Percentiles rank a stretch among this genome's conserved stretches.
Conservation (phyloP, 2,329 filamentous ascomycete species). For the Calcarisporium arbuscula region DNA sequence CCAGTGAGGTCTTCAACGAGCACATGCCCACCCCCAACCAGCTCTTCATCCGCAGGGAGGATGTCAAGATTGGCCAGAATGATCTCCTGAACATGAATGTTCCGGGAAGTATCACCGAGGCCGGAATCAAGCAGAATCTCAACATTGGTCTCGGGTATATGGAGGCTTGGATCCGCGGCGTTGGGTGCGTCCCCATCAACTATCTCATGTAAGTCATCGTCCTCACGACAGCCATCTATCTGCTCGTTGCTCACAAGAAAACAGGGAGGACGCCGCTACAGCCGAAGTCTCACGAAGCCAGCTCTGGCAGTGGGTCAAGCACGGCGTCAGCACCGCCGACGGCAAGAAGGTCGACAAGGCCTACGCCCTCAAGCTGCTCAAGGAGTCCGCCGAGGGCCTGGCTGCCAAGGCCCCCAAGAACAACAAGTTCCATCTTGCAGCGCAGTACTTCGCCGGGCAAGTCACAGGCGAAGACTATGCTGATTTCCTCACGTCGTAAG, state of each 20-base stretch:
- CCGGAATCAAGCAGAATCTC: conserved; percentile 93
- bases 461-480: conserved; percentile 97
- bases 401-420: conserved; percentile 70
- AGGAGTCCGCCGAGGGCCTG: conserved; percentile 76
- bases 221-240: neutral
- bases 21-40: conserved; percentile 99
- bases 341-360: conserved; percentile 91
- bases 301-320: conserved; percentile 91
- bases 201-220: conserved; percentile 65
- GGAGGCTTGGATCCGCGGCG: conserved; percentile 94
- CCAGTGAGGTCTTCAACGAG: conserved; percentile 91
- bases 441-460: conserved; percentile 87
- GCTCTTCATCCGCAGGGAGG: conserved; percentile 82
- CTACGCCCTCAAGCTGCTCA: conserved; percentile 79
- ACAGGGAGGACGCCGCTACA: conserved; percentile 85
- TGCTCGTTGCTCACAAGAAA: conserved; percentile 5
- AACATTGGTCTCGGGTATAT: conserved; percentile 96
- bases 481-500: conserved; percentile 84
- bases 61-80: conserved; percentile 77
- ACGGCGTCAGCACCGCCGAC: conserved; percentile 68
- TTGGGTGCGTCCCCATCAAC: conserved; percentile 97
- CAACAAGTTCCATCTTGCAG: conserved; percentile 86
- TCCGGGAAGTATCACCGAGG: conserved; percentile 84
- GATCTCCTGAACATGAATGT: conserved; percentile 98
- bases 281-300: conserved; percentile 92